phyloP scores from a whole-genome alignment of 2,329 filamentous ascomycete species.

The Sarocladium oryzae region DNA sequence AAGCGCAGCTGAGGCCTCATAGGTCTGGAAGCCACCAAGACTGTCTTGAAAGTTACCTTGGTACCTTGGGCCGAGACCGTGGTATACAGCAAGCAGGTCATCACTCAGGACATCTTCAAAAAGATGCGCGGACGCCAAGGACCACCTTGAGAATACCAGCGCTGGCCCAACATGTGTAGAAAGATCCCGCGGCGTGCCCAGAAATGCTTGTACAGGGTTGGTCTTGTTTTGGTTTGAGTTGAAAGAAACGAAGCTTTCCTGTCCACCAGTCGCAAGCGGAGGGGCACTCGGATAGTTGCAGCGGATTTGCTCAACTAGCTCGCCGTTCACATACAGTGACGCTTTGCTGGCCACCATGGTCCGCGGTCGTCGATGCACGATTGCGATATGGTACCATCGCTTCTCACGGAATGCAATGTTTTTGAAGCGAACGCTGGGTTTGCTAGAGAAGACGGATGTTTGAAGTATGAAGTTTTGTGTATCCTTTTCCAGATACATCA shows the following conservation, averaged over 20 bases:
- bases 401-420: constrained; percentile 67
- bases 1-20: constrained; percentile 83
- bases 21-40: constrained; percentile 92
- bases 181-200: constrained; percentile 87
- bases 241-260: constrained; percentile 65
- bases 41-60: constrained; percentile 96
- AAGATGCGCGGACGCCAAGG: constrained; percentile 80
- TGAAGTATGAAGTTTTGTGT: constrained; percentile 92
- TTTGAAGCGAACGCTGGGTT: constrained; percentile 91
- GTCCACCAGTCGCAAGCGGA: constrained; percentile 53
- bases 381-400: constrained; percentile 86
- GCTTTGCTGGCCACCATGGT: constrained; percentile 73
- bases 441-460: constrained; percentile 79
- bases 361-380: constrained; percentile 77
- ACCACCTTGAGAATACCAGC: constrained; percentile 74
- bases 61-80: constrained; percentile 82
- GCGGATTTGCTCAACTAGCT: constrained; percentile 88
- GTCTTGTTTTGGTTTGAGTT: constrained; percentile 50
- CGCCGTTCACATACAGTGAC: constrained; percentile 83
- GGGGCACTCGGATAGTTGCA: constrained; percentile 80
- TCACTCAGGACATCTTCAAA: constrained; percentile 85
- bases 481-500: constrained; percentile 90
- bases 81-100: constrained; percentile 85
- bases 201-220: constrained; percentile 78
- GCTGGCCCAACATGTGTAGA: constrained; percentile 69